A percentile compares a stretch with the other conserved stretches of the same genome.
Evolutionary conservation across 2,329 filamentous ascomycete species (phyloP).

Genomic region (Rhynchosporium secalis): DNA sequence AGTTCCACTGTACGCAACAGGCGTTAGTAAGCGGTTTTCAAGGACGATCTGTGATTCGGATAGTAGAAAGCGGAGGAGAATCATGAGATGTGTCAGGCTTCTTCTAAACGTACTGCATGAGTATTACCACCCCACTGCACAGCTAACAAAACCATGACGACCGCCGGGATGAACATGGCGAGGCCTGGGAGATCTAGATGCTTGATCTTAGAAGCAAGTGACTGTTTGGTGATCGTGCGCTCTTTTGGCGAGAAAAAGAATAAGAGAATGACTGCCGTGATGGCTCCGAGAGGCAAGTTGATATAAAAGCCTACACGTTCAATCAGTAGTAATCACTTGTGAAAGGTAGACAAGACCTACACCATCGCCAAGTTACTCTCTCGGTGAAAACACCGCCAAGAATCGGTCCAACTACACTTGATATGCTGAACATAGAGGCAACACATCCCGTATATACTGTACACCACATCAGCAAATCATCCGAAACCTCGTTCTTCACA

Average conservation of each 20-base stretch:
- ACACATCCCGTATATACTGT: slow-evolving; percentile 27
- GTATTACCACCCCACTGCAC: slow-evolving; percentile 38
- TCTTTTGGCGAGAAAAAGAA: slow-evolving; percentile 43
- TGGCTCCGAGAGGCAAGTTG: slow-evolving; percentile 45
- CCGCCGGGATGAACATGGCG: slow-evolving; percentile 36
- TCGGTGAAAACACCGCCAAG: slow-evolving; percentile 40
- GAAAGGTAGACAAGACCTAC: slow-evolving; percentile 31
- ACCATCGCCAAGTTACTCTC: slow-evolving; percentile 42
- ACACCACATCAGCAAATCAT: neutral
- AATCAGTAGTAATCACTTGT: slow-evolving; percentile 9
- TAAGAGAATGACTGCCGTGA: slow-evolving; percentile 40
- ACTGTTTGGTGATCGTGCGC: slow-evolving; percentile 7
- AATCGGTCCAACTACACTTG: slow-evolving; percentile 36
- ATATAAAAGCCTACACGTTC: slow-evolving; percentile 37
- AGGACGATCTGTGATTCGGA: too few species aligned
- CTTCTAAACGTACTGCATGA: slow-evolving; percentile 8
- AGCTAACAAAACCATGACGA: slow-evolving; percentile 38
- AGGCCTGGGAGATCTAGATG: slow-evolving; percentile 41
- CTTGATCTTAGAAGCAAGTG: slow-evolving; percentile 35
- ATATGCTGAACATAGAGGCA: slow-evolving; percentile 27
- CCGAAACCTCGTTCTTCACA: neutral
- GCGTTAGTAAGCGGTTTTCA: too few species aligned
- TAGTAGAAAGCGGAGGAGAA: too few species aligned
- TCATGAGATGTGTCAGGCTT: too few species aligned
- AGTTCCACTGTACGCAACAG: slow-evolving; percentile 31